These are phyloP conservation scores for Vitis riparia DNA, from an alignment of 164 flowering plant genomes.

Conservation along the genomic window DNA sequence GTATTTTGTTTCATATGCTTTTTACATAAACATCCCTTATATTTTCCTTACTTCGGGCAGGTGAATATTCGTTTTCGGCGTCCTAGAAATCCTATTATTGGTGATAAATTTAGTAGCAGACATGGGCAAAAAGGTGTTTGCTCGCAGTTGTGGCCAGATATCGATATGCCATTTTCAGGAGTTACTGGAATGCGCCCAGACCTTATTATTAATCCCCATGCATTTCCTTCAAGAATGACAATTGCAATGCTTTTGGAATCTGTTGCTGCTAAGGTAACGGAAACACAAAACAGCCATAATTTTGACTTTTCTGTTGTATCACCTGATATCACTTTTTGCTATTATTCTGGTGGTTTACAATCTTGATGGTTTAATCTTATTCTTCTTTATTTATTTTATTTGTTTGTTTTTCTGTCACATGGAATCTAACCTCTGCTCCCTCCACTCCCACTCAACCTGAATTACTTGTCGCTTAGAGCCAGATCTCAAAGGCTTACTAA, in stretches of 20 bases:
- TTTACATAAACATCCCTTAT: not conserved
- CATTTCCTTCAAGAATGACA: conserved; percentile 98
- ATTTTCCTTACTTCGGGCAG: conserved; percentile 31
- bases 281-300: too few species aligned
- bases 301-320: too few species aligned
- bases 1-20: not conserved
- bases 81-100: conserved; percentile 85
- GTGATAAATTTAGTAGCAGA: conserved; percentile 97
- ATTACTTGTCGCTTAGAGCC: too few species aligned
- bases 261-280: conserved; percentile 90
- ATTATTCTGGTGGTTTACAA: too few species aligned
- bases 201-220: conserved; percentile 95
- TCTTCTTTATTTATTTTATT: too few species aligned
- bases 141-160: conserved; percentile 92
- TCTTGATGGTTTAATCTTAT: too few species aligned
- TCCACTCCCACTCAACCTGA: too few species aligned
- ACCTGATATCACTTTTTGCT: too few species aligned
- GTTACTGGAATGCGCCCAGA: conserved; percentile 94
- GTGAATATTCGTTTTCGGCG: conserved; percentile 83
- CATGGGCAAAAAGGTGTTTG: conserved; percentile 99
- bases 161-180: conserved; percentile 96
- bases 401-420: too few species aligned
- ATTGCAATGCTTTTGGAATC: conserved; percentile 96
- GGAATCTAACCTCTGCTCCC: too few species aligned
- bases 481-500: too few species aligned